A percentile compares a stretch with the other conserved stretches of the same genome.
phyloP scores from a whole-genome alignment of 2,329 filamentous ascomycete genomes.

The Raffaelea ambrosiae region DNA sequence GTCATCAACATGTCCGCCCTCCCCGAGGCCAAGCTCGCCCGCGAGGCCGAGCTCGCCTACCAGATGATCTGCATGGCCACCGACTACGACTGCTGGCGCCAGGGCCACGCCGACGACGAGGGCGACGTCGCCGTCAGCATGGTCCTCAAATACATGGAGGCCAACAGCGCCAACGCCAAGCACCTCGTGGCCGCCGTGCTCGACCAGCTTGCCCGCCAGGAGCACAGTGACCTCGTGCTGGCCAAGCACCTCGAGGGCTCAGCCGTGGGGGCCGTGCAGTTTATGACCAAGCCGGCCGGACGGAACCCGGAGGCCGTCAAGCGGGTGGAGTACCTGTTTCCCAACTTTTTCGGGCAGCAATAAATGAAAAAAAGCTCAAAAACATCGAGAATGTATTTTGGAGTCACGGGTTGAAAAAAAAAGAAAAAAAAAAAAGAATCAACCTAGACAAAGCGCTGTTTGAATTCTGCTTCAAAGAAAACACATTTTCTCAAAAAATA shows the following conservation, averaged over 20 bases:
- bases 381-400: not conserved
- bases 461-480: too few relatives aligned
- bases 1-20: constrained; percentile 98
- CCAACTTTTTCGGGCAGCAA: constrained; percentile 54
- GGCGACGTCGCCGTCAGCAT: constrained; percentile 90
- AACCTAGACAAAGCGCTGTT: too few relatives aligned
- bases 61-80: constrained; percentile 99
- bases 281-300: constrained; percentile 73
- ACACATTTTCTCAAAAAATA: too few relatives aligned
- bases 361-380: not conserved
- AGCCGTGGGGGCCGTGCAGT: constrained; percentile 67
- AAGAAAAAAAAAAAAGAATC: not conserved
- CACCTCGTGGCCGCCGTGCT: constrained; percentile 78
- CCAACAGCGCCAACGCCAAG: constrained; percentile 82
- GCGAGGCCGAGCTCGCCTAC: constrained; percentile 92
- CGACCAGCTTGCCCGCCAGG: constrained; percentile 71
- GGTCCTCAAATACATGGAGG: constrained; percentile 94
- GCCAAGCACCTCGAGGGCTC: constrained; percentile 76
- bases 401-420: too few relatives aligned
- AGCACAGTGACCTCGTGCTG: constrained; percentile 64
- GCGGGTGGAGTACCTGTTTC: constrained; percentile 81
- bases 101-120: constrained; percentile 61
- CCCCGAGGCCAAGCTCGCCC: constrained; percentile 90
- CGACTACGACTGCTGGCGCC: constrained; percentile 98
- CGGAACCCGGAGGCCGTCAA: constrained; percentile 65